Evolutionary conservation across 805 yeast genomes (phyloP), one percentile per base, ranked within the genome.

Genomic region (Wickerhamiella azymoides): DNA sequence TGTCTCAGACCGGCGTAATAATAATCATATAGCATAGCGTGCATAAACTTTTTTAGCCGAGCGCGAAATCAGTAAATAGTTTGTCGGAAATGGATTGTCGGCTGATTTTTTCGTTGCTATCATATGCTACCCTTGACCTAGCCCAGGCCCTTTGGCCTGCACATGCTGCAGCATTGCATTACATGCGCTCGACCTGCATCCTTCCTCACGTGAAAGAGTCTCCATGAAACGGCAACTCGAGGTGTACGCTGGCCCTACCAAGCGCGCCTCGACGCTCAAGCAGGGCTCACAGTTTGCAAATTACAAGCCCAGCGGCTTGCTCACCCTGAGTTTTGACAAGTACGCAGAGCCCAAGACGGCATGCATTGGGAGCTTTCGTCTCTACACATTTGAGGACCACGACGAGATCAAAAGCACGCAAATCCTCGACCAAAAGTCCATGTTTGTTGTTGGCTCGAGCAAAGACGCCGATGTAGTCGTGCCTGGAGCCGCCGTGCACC

Each of bases 401-500:
- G 50, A 48, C 27, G 48, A 48, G 17, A 44, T 48, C 17, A 41
- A 44, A 24, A 19, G 27, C 36, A 45, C 48, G 3, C 33, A 44
- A 2, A n/a, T 19, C 27, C 50, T 48, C 24, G 39, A 26, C 40
- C 9, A 26, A 5, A 25, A 32, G 21, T 36, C 48, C n/a, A 18
- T 9, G 39, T 48, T 37, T 18, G 11, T 25, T 38, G 27, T 48
- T 9, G 50, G 50, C 13, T 21, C 42, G n/a, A 35, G 21, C 27
- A 11, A 10, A 19, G 32, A 26, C 5, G n/a, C 28, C 25, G 48
- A 48, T 18, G 37, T 48, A 5, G 14, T n/a, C 8, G 24, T 40
- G 10, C 28, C 32, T 4, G 46, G 25, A 17, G 35, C 24, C 17
- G 11, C 35, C 11, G 32, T 39, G 55, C 71, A 68, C 49, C 75